phyloP scores from a whole-genome alignment of 768 basidiomycete species.

The Lactarius sanguifluus region DNA sequence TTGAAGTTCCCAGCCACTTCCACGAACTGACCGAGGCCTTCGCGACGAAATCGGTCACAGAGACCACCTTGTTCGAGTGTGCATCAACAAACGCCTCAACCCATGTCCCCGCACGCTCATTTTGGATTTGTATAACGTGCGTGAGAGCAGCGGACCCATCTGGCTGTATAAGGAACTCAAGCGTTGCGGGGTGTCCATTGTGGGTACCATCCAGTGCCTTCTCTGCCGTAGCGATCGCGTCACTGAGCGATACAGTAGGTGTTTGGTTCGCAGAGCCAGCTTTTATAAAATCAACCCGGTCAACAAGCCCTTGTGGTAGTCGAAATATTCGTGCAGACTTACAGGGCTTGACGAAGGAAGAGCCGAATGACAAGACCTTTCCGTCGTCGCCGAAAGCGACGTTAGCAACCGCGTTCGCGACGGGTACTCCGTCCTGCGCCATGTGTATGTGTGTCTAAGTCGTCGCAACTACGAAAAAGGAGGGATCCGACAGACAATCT shows the following conservation, averaged over 20 bases:
- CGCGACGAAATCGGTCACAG: constrained; percentile 53
- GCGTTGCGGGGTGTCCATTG: constrained; percentile 41
- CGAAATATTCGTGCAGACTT: constrained; percentile 18
- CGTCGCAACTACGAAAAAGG: neutral
- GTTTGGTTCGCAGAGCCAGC: constrained; percentile 35
- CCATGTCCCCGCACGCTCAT: constrained; percentile 46
- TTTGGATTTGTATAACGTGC: constrained; percentile 45
- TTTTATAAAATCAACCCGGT: neutral
- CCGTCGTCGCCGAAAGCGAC: constrained; percentile 43
- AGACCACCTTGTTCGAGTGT: constrained; percentile 50
- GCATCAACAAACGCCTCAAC: constrained; percentile 61
- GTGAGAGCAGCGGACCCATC: constrained; percentile 43
- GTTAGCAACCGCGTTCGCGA: constrained; percentile 46
- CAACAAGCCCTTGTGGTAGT: neutral
- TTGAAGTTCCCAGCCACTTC: no score
- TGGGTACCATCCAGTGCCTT: constrained; percentile 40
- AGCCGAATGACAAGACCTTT: constrained; percentile 46
- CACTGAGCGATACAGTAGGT: constrained; percentile 39
- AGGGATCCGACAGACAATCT: constrained; percentile 26
- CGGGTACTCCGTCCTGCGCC: constrained; percentile 37
- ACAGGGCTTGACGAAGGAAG: constrained; percentile 48
- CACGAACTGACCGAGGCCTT: constrained; percentile 41
- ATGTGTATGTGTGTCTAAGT: neutral
- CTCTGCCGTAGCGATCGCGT: constrained; percentile 43
- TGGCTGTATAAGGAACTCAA: constrained; percentile 44